Base-by-base conservation (phyloP, 306 rosid genomes). In the Pyrus communis region DNA sequence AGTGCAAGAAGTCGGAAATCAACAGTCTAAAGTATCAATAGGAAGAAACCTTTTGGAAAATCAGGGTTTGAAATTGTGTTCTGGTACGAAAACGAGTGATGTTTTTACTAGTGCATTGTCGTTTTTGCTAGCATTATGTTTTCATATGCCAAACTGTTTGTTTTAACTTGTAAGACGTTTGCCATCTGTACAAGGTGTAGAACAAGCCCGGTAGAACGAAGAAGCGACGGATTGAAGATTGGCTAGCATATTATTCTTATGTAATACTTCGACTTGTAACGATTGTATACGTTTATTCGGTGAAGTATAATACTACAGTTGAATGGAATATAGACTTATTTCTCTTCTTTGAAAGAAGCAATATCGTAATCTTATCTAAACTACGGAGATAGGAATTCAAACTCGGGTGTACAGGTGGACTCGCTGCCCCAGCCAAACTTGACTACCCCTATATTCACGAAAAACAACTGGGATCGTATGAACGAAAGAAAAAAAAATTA, bases 111-210 rank as follows among this genome's bases (percentile, higher is more conserved):
- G 54, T 49, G 54, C 19, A 14, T 15, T 49, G 5, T 49, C 18
- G 4, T 18, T 11, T 49, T 4, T 49, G 54, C 54, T 4, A 14
- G 1, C 19, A 11, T 49, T 49, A 49, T 49, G 54, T 49, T 15
- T 49, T 49, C 19, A 21, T 23, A n/a, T 59, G 4, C 45, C 42
- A 21, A 74, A 61, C 45, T 25, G 69, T 60, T 63, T 74, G 45
- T 43, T 67, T 78, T 0, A 82, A 75, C 18, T 61, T 61, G 10
- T 7, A 14, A 27, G 78, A 42, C 67, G 57, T 80, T 83, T 84
- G 40, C 75, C 38, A 61, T 85, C 43, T 82, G 42, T 88, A 86
- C 86, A 95, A 89, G 93, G 97, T 85, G 75, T 77, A 92, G 93
- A 95, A 74, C 81, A 69, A 86, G 89, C 85, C 31, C 55, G 23